Evolutionary conservation across 2,329 filamentous ascomycete species (phyloP).

Genomic region (Calonectria pauciramosa): DNA sequence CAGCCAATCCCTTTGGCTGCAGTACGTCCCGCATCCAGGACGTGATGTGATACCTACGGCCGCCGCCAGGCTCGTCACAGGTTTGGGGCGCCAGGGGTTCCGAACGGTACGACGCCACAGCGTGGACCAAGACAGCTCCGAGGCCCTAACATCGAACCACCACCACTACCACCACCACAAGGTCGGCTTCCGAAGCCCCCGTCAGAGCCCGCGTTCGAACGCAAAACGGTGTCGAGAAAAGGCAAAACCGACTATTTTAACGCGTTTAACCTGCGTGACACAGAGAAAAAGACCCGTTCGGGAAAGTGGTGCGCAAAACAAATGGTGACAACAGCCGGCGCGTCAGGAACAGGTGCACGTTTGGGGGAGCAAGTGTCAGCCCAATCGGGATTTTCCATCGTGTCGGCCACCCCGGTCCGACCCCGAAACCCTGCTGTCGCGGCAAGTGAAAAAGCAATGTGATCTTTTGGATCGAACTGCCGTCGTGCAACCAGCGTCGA

Average conservation of each 20-base stretch:
- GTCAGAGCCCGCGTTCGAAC: background rate
- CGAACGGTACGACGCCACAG: background rate
- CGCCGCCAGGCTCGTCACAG: background rate
- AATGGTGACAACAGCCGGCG: background rate
- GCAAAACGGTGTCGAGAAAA: background rate
- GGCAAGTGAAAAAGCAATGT: background rate
- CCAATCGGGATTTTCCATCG: background rate
- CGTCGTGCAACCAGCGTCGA: background rate
- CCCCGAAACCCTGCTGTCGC: constrained; percentile 1
- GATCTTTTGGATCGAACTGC: background rate
- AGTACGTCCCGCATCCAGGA: background rate
- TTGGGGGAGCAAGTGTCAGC: background rate
- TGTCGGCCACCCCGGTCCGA: background rate
- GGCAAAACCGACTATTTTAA: background rate
- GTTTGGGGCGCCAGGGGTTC: background rate
- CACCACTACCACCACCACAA: background rate
- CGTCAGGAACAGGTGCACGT: background rate
- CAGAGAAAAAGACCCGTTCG: background rate
- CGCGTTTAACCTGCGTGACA: background rate
- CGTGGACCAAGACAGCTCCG: background rate
- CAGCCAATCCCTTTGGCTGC: background rate
- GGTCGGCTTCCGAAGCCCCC: background rate
- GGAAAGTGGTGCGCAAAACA: background rate
- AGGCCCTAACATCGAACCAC: background rate
- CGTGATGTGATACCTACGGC: background rate